Evolutionary conservation across 768 basidiomycete genomes (phyloP).

Genomic region (Tulasnella sp.): DNA sequence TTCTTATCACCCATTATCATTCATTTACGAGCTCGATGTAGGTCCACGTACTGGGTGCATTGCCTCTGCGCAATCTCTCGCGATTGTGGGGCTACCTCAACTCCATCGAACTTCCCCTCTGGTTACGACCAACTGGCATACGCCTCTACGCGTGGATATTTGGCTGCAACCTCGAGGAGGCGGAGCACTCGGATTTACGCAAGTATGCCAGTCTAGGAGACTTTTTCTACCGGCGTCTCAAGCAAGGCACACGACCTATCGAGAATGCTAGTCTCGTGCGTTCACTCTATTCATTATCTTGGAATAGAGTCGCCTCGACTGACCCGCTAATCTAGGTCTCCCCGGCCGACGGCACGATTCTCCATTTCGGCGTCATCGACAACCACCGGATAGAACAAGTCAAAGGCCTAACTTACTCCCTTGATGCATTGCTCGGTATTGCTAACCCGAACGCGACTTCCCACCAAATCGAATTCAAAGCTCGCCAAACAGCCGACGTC

Average conservation of each 20-base stretch:
- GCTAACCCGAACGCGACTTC: slow-evolving; percentile 32
- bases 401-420: slow-evolving; percentile 93
- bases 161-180: slow-evolving; percentile 87
- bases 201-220: slow-evolving; percentile 79
- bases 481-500: slow-evolving; percentile 45
- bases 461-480: slow-evolving; percentile 31
- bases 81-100: slow-evolving; percentile 95
- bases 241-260: slow-evolving; percentile 69
- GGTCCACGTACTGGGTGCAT: slow-evolving; percentile 94
- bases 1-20: slow-evolving; percentile 33
- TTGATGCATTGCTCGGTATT: slow-evolving; percentile 78
- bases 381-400: slow-evolving; percentile 83
- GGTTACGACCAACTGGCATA: slow-evolving; percentile 87
- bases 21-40: slow-evolving; percentile 25
- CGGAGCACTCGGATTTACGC: slow-evolving; percentile 51
- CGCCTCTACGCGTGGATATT: slow-evolving; percentile 77
- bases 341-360: slow-evolving; percentile 84
- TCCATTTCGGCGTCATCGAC: slow-evolving; percentile 82
- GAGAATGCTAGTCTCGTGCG: slow-evolving; percentile 57
- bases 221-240: slow-evolving; percentile 88
- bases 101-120: slow-evolving; percentile 82
- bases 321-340: slow-evolving; percentile 45
- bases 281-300: background rate
- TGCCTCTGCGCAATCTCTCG: slow-evolving; percentile 91
- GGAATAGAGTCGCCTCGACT: background rate